phyloP scores from a whole-genome alignment of 2,329 filamentous ascomycete species.

The Akanthomyces lecanii region DNA sequence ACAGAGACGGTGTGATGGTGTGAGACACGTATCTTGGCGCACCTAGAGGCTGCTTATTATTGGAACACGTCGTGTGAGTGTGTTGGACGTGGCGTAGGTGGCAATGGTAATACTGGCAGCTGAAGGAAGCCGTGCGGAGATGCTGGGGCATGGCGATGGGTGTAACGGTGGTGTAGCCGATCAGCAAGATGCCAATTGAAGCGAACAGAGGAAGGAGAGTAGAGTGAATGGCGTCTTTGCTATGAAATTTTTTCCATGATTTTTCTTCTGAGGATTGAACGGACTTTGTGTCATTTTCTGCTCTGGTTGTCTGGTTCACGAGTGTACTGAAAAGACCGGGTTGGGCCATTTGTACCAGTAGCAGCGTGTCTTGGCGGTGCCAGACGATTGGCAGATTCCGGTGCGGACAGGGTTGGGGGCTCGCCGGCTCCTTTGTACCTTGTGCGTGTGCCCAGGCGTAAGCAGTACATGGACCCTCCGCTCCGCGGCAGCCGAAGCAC shows the following conservation, averaged over 20 bases:
- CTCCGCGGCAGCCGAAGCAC: slow-evolving; percentile 11
- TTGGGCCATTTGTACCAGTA: background rate
- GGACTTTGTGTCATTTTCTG: background rate
- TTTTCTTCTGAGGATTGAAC: background rate
- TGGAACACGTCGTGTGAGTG: slow-evolving; percentile 8
- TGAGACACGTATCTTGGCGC: background rate
- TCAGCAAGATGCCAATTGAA: background rate
- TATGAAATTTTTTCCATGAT: too few species aligned
- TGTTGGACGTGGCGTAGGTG: slow-evolving; percentile 8
- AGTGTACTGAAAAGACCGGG: background rate
- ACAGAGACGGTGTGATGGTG: slow-evolving; percentile 5
- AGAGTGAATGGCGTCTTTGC: too few species aligned
- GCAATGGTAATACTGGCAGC: background rate
- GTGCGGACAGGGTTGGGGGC: background rate
- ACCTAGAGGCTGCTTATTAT: background rate
- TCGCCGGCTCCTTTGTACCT: background rate
- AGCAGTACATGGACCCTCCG: background rate
- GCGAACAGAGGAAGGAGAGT: background rate
- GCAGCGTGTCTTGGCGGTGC: slow-evolving; percentile 16
- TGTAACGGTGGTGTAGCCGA: background rate
- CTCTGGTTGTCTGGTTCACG: background rate
- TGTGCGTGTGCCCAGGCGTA: background rate
- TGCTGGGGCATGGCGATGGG: background rate
- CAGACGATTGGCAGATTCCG: slow-evolving; percentile 11
- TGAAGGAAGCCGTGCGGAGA: background rate